Evolutionary conservation across 805 yeast species (phyloP).

Genomic region (Clavispora fructus): DNA sequence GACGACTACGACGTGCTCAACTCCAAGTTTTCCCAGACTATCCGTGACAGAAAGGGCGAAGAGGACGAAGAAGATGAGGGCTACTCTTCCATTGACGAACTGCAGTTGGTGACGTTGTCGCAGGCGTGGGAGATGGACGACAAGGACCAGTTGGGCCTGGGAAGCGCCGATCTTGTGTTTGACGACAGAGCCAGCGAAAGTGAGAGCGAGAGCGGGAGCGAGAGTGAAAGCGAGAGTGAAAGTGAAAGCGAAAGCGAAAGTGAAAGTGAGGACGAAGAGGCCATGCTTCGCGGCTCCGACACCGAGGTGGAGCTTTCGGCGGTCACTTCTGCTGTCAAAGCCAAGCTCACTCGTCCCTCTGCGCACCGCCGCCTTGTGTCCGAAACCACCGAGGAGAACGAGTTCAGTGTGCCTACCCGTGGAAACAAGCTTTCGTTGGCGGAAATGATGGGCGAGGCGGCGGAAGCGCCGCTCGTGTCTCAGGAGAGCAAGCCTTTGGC

Average conservation of each 20-base stretch:
- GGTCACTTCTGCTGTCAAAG: constrained; percentile 40
- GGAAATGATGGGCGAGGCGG: constrained; percentile 66
- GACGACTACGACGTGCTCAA: constrained; percentile 60
- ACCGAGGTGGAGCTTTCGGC: constrained; percentile 45
- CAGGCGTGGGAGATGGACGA: constrained; percentile 87
- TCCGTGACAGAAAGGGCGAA: constrained; percentile 49
- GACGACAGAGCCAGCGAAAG: constrained; percentile 20
- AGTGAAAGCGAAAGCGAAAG: constrained; percentile 18
- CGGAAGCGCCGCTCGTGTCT: constrained; percentile 48
- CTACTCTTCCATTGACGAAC: constrained; percentile 72
- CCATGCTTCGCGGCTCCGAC: constrained; percentile 24
- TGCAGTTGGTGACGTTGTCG: constrained; percentile 69
- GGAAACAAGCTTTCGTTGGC: constrained; percentile 57
- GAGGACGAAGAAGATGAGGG: constrained; percentile 40
- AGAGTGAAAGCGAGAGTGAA: constrained; percentile 18
- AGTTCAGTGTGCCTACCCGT: constrained; percentile 59
- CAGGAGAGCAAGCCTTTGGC: constrained; percentile 49
- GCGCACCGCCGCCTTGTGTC: constrained; percentile 46
- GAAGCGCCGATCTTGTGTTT: constrained; percentile 9
- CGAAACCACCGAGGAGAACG: constrained; percentile 60
- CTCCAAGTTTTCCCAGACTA: constrained; percentile 64
- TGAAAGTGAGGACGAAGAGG: constrained; percentile 21
- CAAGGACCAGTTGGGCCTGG: constrained; percentile 26
- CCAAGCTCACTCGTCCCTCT: constrained; percentile 28
- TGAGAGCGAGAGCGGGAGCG: constrained; percentile 18